Evolutionary conservation across 331 rosid species (phyloP), one percentile per base, ranked within the genome.

Genomic region (Stylosanthes scabra): DNA sequence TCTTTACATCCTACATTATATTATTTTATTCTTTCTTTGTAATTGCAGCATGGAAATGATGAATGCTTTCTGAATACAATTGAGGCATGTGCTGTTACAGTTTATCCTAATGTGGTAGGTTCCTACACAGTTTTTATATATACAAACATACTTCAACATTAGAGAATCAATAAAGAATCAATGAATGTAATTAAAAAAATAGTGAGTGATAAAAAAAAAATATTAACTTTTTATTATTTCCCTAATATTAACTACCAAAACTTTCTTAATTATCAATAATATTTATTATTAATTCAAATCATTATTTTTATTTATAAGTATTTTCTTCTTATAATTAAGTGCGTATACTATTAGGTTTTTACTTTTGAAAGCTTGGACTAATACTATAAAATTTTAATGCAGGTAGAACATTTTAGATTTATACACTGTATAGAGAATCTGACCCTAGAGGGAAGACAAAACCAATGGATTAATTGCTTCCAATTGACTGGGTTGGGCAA

Each of bases 21-120:
- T n/a, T n/a, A n/a, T 71, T 51, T 10, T 3, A 20, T 25, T 6
- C 0, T 40, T 25, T 29, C 54, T 31, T 6, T 7, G 25, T 27
- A 9, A 47, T 13, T 85, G 83, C 90, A 94, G 97, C 97, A 94
- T 84, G 99, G 99, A 78, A 56, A 81, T 5, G 95, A 94, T 80
- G 99, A 94, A 83, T 94, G 98, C 75, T 75, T 85, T 39, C 79
- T 94, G 50, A 94, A 91, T 85, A 82, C 93, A 12, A 75, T 94
- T n/a, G 90, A 91, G 63, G 99, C 93, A 65, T 94, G 99, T 88
- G 60, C 96, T 14, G 87, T 94, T 70, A 54, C 78, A 54, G 68
- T 83, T 55, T 94, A 88, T 69, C 96, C 91, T 10, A 83, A 88
- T 62, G 88, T 82, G 90, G 99, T 94, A 88, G 9, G 71, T 37